Evolutionary conservation across 1,284 basidiomycete species (phyloP), one percentile per base, ranked within the genome.

Genomic region (Coniferiporia sulphurascens): DNA sequence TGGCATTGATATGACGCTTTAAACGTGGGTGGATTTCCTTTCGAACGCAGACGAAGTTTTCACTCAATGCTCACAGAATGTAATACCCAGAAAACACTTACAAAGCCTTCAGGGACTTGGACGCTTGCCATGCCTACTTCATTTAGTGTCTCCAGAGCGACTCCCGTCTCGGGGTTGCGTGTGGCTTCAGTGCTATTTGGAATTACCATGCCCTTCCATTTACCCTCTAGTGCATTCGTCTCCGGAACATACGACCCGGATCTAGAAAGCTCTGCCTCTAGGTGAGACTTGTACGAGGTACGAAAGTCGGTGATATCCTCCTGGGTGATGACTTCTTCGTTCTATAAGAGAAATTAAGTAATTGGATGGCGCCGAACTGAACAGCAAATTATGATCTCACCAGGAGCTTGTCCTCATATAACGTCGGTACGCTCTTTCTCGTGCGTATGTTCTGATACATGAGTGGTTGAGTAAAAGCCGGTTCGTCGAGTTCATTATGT

Each of bases 401-500:
- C 55, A 89, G 76, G 3, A 95, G 78, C 58, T 83, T 84, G 55
- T 87, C 80, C 68, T 95, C 93, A 67, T 94, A 96, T 17, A 92
- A 72, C 55, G 84, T 79, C 5, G 93, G 91, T 5, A 95, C 90
- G 3, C 88, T 91, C 48, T 80, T 84, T 54, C 90, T 77, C 0
- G 83, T 80, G 4, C 85, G 80, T 66, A 94, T 93, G 73, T 89
- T 85, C 70, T 91, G 82, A 71, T 95, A 94, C 93, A 95, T 95
- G 21, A 86, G 74, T 0, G 92, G 93, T 68, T 91, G 89, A 0
- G 95, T 97, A 71, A 94, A 93, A 15, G 86, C 85, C 0, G 95
- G 95, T 65, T 95, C 83, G 68, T 96, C 93, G 36, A 95, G 81
- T 72, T 95, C 93, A 68, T 95, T 95, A 71, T 95, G 93, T 2